Conservation (phyloP, 495 filamentous ascomycete species). For the Trichoderma gamsii region DNA sequence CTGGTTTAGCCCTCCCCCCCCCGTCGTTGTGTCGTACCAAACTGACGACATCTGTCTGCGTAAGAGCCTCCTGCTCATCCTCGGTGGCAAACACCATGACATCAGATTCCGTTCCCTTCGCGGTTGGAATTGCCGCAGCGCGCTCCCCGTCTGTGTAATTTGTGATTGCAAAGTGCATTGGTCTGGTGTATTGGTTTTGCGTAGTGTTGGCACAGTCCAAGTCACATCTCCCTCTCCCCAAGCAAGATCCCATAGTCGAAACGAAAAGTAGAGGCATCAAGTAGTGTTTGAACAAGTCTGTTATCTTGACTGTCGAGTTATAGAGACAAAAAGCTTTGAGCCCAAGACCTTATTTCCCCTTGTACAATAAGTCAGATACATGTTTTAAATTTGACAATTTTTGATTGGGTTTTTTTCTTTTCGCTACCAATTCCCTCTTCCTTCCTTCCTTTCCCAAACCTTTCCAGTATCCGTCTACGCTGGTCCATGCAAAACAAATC, state of each 20-base stretch:
- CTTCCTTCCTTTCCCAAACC: background rate
- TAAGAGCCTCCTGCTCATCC: background rate
- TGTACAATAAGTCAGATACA: background rate
- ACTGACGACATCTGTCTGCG: background rate
- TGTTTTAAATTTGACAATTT: background rate
- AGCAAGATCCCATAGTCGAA: background rate
- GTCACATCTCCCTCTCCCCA: background rate
- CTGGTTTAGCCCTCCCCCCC: no score
- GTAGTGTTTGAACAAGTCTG: background rate
- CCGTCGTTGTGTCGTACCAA: background rate
- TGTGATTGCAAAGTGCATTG: background rate
- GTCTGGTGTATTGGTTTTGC: background rate
- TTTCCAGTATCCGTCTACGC: background rate
- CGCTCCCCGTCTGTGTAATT: background rate
- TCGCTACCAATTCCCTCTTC: background rate
- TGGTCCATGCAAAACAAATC: conserved; percentile 8
- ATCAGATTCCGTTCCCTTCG: background rate
- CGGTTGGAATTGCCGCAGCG: background rate
- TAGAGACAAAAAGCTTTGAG: background rate
- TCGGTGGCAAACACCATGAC: conserved; percentile 1
- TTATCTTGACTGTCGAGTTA: background rate
- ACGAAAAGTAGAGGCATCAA: background rate
- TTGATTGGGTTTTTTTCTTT: background rate
- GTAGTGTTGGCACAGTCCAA: background rate
- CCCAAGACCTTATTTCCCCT: background rate